Base-by-base conservation (phyloP, 2,329 filamentous ascomycete species). In the Fusarium agapanthi region DNA sequence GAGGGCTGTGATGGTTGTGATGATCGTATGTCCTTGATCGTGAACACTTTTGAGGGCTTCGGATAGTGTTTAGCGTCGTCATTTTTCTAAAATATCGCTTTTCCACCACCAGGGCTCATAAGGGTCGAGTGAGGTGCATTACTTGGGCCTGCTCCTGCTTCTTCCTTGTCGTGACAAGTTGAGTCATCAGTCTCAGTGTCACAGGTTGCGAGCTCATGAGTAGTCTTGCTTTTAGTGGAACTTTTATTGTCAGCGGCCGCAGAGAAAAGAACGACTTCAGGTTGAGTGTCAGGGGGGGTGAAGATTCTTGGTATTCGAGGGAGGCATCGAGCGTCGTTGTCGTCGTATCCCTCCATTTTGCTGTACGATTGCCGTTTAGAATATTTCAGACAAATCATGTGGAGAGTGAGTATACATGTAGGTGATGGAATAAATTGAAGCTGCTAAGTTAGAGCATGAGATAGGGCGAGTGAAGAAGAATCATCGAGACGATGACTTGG, bases 221-320 rank as follows among this genome's bases (percentile, higher is more conserved):
- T 7, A 37, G 47, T 14, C 50, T 38, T 30, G 37, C 24, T 20
- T 18, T 57, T 35, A 8, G 26, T 45, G 22, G 34, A 48, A n/a
- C 15, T 47, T 32, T 45, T 47, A 9, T 24, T 16, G 16, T 50
- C 32, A 4, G 32, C 45, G 28, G 51, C 30, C 4, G 67, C 37
- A 18, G 65, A 67, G 22, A 54, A 76, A 5, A 76, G 61, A 24
- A 64, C 37, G 35, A 69, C 54, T 24, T 75, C 66, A 14, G 56
- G 20, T 18, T 68, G 64, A 38, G 30, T n/a, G 28, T 48, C 51
- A 15, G 69, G 41, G 18, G 61, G 37, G 22, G 65, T 56, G 16
- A 75, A 75, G 30, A 70, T 58, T 30, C 61, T 72, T 8, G 75
- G 72, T 9, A 71, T 64, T 18, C 59, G 75, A 38, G 75, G 70